Evolutionary conservation across 164 flowering plant species (phyloP), one percentile per base, ranked within the genome.

Genomic region (Magnolia changhungtana): DNA sequence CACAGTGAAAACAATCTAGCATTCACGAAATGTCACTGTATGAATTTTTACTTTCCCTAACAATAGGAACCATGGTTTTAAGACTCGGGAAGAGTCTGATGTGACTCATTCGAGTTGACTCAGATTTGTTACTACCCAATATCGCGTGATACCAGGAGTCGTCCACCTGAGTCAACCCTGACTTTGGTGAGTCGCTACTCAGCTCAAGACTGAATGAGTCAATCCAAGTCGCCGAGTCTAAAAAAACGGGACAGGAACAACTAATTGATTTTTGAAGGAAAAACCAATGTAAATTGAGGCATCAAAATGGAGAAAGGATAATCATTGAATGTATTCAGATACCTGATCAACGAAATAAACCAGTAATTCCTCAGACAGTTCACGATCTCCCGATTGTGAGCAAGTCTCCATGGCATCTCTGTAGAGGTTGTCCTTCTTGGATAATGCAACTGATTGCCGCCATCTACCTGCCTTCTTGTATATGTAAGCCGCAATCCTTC

Each of bases 401-500:
- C 90, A 88, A 61, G 98, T 93, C 85, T 95, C 98, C 98, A 95
- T 93, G 21, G 96, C 97, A 89, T 95, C 98, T 79, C 85, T 93
- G 88, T 93, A 95, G 69, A 84, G 91, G 63, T 90, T 91, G 83
- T 95, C 98, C 78, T 92, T 95, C 93, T 95, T 95, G 23, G 98
- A 95, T 84, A 95, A 77, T 31, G 93, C 91, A 84, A 95, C 92
- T 19, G 98, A 95, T 71, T 90, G 96, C 91, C 90, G 92, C 98
- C 98, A 95, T 74, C 98, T 84, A 31, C 98, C 96, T 1, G 97
- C 98, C 80, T 93, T 95, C 82, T 95, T 95, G 82, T 95, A 95
- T 31, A 95, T 93, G 72, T 95, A 93, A 29, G 98, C 97, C 74
- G 98, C 98, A 75, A 95, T 95, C 70, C 98, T 91, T 78, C 98